These are phyloP conservation scores for Ceratocystiopsis brevicomis DNA, from an alignment of 2,329 filamentous ascomycete species.

Conservation along the genomic window DNA sequence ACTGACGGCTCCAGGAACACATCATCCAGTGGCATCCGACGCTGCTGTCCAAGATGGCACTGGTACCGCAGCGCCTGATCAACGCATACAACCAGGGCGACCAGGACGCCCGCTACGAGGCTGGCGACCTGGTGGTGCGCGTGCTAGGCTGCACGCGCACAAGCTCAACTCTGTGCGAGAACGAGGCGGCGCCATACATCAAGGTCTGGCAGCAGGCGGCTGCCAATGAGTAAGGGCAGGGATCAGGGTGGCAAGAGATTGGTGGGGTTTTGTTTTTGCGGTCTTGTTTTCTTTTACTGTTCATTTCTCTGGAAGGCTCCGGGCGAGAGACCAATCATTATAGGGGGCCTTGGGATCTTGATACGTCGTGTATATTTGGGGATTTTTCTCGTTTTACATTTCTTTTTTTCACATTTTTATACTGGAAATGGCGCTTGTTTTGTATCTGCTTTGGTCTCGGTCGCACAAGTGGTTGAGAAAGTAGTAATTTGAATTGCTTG, in stretches of 20 bases:
- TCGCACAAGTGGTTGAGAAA: no score
- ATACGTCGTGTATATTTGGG: no score
- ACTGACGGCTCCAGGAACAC: constrained; percentile 41
- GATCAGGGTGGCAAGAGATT: not conserved
- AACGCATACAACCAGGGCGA: constrained; percentile 52
- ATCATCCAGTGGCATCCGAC: constrained; percentile 95
- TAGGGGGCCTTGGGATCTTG: no score
- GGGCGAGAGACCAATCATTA: no score
- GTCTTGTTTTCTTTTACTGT: no score
- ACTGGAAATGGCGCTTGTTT: no score
- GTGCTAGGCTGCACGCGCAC: constrained; percentile 52
- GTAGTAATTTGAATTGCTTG: no score
- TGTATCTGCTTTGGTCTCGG: no score
- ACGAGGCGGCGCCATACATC: constrained; percentile 41
- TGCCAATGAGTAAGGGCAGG: not conserved
- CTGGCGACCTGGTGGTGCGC: constrained; percentile 69
- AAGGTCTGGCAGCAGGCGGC: constrained; percentile 21
- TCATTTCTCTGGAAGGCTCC: no score
- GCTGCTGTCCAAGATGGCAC: constrained; percentile 69
- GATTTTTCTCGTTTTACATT: no score
- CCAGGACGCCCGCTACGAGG: constrained; percentile 48
- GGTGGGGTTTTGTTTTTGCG: no score
- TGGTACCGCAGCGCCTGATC: constrained; percentile 71
- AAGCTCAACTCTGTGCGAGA: constrained; percentile 44
- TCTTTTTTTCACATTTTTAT: no score